phyloP scores from a whole-genome alignment of 73 alveolate species.

The Paramecium sonneborni region DNA sequence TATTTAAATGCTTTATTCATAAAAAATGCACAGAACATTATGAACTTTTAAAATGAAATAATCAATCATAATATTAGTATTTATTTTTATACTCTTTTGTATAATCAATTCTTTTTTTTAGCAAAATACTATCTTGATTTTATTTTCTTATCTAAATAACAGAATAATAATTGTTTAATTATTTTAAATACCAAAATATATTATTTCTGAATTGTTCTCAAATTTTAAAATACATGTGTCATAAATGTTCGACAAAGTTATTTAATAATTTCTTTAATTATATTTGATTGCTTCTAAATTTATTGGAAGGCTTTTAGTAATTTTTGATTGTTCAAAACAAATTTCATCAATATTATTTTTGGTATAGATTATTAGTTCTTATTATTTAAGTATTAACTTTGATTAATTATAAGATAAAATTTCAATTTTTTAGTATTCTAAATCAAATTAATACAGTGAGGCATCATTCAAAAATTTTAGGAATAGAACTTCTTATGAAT shows the following conservation, averaged over 20 bases:
- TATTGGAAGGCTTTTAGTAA: not conserved
- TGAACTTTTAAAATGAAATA: too few species aligned
- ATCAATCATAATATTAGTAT: not conserved
- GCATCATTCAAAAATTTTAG: not conserved
- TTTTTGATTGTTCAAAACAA: not conserved
- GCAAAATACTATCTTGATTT: not conserved
- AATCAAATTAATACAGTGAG: not conserved
- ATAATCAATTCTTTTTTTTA: not conserved
- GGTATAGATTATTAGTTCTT: not conserved
- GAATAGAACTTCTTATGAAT: not conserved
- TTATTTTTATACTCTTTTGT: not conserved
- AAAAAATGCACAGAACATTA: not conserved
- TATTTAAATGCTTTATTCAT: not conserved
- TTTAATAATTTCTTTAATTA: not conserved
- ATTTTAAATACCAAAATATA: not conserved
- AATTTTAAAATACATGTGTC: not conserved
- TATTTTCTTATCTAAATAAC: not conserved
- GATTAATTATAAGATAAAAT: not conserved
- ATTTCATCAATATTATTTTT: not conserved
- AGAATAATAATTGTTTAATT: not conserved
- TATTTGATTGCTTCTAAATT: not conserved
- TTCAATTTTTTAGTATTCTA: not conserved
- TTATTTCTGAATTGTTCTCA: not conserved
- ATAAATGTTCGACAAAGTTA: not conserved
- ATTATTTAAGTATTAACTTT: not conserved